phyloP scores from a whole-genome alignment of 2,329 filamentous ascomycete genomes.

The Alternaria dauci region DNA sequence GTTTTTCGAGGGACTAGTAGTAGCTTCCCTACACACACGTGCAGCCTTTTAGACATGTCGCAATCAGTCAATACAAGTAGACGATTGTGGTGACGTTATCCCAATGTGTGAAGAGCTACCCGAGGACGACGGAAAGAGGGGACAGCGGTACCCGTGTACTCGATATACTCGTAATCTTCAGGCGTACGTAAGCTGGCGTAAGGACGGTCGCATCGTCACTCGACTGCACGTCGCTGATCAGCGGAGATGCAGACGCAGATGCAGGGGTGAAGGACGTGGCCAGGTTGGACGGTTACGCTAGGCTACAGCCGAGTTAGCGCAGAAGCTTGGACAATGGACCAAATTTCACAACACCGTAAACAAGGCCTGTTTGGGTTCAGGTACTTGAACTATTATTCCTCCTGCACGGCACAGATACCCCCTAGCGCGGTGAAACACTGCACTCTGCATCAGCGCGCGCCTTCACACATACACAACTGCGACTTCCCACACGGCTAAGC shows the following conservation, averaged over 20 bases:
- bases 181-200: conserved; percentile 4
- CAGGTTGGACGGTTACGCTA: conserved; percentile 22
- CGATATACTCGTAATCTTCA: not conserved
- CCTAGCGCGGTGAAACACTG: not conserved
- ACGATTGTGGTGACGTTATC: not conserved
- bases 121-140: not conserved
- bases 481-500: conserved; percentile 4
- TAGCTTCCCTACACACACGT: not conserved
- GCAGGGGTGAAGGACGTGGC: conserved; percentile 16
- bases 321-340: conserved; percentile 21
- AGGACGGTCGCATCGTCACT: not conserved
- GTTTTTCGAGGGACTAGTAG: not conserved
- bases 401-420: conserved; percentile 11
- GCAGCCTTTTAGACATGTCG: not conserved
- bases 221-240: conserved; percentile 14
- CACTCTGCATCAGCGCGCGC: conserved; percentile 1
- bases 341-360: conserved; percentile 41
- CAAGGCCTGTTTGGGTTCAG: conserved; percentile 34
- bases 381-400: conserved; percentile 25
- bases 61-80: not conserved
- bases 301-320: conserved; percentile 18
- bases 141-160: not conserved
- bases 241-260: conserved; percentile 21
- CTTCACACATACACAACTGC: conserved; percentile 5
- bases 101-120: not conserved